Percentiles rank a stretch among this genome's conserved stretches.
phyloP scores from a whole-genome alignment of 1,139 yeast genomes.

The Lodderomyces oxycetoniae region DNA sequence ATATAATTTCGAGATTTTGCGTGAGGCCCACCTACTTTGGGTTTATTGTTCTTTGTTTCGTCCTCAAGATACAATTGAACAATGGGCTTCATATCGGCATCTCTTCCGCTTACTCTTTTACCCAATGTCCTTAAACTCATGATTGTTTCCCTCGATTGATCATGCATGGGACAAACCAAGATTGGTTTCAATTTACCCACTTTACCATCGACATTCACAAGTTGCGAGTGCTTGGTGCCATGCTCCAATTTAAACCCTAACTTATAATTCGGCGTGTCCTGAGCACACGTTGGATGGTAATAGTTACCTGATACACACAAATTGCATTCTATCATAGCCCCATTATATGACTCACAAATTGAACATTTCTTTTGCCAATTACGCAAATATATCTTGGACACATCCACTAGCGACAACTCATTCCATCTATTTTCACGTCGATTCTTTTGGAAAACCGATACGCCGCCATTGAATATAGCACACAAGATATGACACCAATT shows the following conservation, averaged over 20 bases:
- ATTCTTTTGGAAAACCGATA: slow-evolving; percentile 1
- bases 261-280: slow-evolving; percentile 38
- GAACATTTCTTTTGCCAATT: slow-evolving; percentile 23
- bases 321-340: slow-evolving; percentile 30
- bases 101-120: slow-evolving; percentile 26
- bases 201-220: slow-evolving; percentile 26
- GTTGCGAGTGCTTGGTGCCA: slow-evolving; percentile 2
- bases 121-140: slow-evolving; percentile 28
- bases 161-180: slow-evolving; percentile 41
- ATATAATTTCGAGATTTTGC: slow-evolving; percentile 29
- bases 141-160: slow-evolving; percentile 13
- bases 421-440: slow-evolving; percentile 12
- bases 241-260: slow-evolving; percentile 42
- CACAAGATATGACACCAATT: slow-evolving; percentile 83
- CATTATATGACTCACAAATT: slow-evolving; percentile 29
- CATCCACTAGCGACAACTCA: slow-evolving; percentile 25
- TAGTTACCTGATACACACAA: slow-evolving; percentile 20
- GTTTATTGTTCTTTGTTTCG: slow-evolving; percentile 19
- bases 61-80: slow-evolving; percentile 44
- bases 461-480: slow-evolving; percentile 46
- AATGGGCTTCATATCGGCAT: slow-evolving; percentile 28
- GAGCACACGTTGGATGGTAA: slow-evolving; percentile 69
- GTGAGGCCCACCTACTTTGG: slow-evolving; percentile 29
- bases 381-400: slow-evolving; percentile 25
- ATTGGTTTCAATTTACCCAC: slow-evolving; percentile 41